Percentiles rank a stretch among this genome's conserved stretches.
phyloP scores from a whole-genome alignment of 306 rosid genomes.

The Heteromeles arbutifolia region DNA sequence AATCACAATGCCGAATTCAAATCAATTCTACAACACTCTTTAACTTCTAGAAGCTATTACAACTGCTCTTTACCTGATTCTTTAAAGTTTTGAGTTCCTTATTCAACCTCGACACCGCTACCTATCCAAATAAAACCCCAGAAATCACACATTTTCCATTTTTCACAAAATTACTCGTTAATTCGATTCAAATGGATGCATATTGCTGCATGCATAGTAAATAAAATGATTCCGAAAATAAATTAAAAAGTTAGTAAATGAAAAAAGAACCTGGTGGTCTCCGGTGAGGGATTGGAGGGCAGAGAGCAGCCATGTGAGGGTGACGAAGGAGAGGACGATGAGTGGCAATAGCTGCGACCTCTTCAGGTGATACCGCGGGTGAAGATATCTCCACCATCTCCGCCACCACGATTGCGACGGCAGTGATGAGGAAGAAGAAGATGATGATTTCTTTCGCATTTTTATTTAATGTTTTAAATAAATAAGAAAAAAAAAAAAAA shows the following conservation, averaged over 20 bases:
- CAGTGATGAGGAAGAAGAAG: constrained; percentile 5
- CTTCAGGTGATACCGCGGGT: constrained; percentile 37
- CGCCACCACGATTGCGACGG: constrained; percentile 6
- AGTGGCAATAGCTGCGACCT: constrained; percentile 35
- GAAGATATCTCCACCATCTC: constrained; percentile 22
- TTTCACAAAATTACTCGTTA: background rate
- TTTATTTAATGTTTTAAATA: background rate
- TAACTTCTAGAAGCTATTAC: background rate
- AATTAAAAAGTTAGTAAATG: background rate
- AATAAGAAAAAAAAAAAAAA: too few species aligned
- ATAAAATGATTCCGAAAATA: background rate
- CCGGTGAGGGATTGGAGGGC: constrained; percentile 29
- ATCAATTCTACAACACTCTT: background rate
- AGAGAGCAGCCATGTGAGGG: constrained; percentile 28
- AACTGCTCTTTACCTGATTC: constrained; percentile 17
- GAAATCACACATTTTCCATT: background rate
- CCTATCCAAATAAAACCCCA: constrained; percentile 16
- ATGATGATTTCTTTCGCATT: constrained; percentile 37
- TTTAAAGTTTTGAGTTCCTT: constrained; percentile 33
- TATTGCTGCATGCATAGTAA: background rate
- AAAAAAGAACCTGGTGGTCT: constrained; percentile 10
- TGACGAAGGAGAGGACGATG: constrained; percentile 20
- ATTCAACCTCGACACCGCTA: constrained; percentile 32
- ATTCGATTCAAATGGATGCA: background rate
- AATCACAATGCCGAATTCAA: background rate